These are phyloP conservation scores for Xerocomus nothofagi DNA, from an alignment of 1,284 basidiomycete species.

Conservation along the genomic window DNA sequence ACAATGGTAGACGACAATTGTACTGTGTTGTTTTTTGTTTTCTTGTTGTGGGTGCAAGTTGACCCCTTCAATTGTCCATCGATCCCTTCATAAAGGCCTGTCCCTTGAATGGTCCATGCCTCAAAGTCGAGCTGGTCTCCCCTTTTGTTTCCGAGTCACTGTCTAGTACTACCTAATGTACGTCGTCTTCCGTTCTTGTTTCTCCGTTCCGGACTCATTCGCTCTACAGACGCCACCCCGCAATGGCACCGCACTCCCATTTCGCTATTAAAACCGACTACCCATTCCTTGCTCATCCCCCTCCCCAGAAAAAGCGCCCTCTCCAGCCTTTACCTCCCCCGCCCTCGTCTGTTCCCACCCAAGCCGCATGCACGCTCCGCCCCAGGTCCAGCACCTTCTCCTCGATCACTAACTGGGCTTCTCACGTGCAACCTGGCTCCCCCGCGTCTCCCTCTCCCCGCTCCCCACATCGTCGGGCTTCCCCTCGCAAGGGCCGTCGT, in stretches of 20 bases:
- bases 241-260: slow-evolving; percentile 10
- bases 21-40: slow-evolving; percentile 1
- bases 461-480: slow-evolving; percentile 44
- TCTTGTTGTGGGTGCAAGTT: slow-evolving; percentile 25
- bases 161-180: neutral
- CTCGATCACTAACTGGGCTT: slow-evolving; percentile 54
- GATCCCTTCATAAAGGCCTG: slow-evolving; percentile 23
- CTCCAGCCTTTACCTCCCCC: slow-evolving; percentile 22
- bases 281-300: slow-evolving; percentile 44
- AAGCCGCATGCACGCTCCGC: slow-evolving; percentile 8
- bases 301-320: slow-evolving; percentile 37
- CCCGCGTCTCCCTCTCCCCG: slow-evolving; percentile 53
- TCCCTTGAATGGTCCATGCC: neutral
- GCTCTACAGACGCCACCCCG: slow-evolving; percentile 3
- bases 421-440: slow-evolving; percentile 65
- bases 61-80: slow-evolving; percentile 22
- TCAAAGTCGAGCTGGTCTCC: slow-evolving; percentile 26
- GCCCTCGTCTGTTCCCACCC: slow-evolving; percentile 8
- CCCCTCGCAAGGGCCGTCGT: slow-evolving; percentile 35
- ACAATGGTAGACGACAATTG: slow-evolving; percentile 14
- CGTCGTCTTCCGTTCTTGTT: slow-evolving; percentile 5
- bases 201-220: slow-evolving; percentile 7
- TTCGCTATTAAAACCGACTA: slow-evolving; percentile 28
- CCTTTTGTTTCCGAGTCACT: neutral
- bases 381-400: slow-evolving; percentile 41